Evolutionary conservation across 768 basidiomycete genomes (phyloP).

Genomic region (Hydnomerulius pinastri): DNA sequence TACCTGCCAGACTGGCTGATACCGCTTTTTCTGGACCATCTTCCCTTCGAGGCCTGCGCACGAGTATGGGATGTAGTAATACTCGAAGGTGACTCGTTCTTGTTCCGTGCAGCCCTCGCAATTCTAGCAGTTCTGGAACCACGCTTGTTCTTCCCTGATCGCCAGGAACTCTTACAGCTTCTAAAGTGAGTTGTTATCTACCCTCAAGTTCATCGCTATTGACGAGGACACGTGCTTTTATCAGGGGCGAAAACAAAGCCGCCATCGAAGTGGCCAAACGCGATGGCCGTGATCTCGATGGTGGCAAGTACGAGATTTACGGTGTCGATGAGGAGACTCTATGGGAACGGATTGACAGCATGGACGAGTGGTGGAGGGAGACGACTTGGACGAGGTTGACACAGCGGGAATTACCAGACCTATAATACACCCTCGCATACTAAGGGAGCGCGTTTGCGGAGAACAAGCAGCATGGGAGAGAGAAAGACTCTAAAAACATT

Average conservation of each 20-base stretch:
- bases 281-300: conserved; percentile 61
- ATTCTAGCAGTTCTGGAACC: conserved; percentile 83
- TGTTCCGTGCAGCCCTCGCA: conserved; percentile 83
- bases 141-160: conserved; percentile 86
- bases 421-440: conserved; percentile 22
- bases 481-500: too few species aligned
- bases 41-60: conserved; percentile 91
- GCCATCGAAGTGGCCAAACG: conserved; percentile 80
- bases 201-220: conserved; percentile 9
- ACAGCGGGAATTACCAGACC: conserved; percentile 83
- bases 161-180: conserved; percentile 75
- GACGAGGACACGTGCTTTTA: conserved; percentile 6
- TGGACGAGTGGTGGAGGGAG: conserved; percentile 94
- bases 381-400: conserved; percentile 85
- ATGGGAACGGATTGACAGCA: conserved; percentile 78
- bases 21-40: conserved; percentile 78
- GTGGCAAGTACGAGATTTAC: conserved; percentile 84
- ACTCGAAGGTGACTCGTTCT: conserved; percentile 88
- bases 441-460: too few species aligned
- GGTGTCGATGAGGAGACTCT: conserved; percentile 82
- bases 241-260: conserved; percentile 80
- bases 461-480: too few species aligned
- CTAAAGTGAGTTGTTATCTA: conserved; percentile 52
- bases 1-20: conserved; percentile 84
- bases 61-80: conserved; percentile 87